Percentiles rank a stretch among this genome's conserved stretches.
Conservation (phyloP, 1,284 basidiomycete genomes). For the Pseudozyma sp. region DNA sequence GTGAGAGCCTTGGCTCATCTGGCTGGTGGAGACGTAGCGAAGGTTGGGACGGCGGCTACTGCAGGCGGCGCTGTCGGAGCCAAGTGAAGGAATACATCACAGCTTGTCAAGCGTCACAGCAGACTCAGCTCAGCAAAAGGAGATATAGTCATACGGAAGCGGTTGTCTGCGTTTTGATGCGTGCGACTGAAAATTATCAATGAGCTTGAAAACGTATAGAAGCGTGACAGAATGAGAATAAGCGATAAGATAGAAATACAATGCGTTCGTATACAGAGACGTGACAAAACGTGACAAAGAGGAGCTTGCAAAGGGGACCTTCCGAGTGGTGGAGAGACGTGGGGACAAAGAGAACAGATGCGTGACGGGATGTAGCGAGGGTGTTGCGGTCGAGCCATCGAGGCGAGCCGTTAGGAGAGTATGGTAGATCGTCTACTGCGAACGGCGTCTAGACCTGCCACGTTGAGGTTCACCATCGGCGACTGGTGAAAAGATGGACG, state of each 20-base stretch:
- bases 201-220: neutral
- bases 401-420: constrained; percentile 1
- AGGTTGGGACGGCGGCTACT: neutral
- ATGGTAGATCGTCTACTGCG: neutral
- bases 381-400: no score
- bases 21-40: constrained; percentile 32
- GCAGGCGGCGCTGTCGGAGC: neutral
- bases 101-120: neutral
- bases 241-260: constrained; percentile 21
- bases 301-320: no score
- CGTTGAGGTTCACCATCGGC: neutral
- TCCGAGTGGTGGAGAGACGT: neutral
- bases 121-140: no score
- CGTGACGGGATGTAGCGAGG: no score
- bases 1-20: constrained; percentile 74
- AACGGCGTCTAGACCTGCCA: constrained; percentile 4
- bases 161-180: no score
- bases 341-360: neutral
- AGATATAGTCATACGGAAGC: no score
- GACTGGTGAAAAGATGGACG: constrained; percentile 8
- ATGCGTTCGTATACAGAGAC: constrained; percentile 11
- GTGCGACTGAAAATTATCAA: no score
- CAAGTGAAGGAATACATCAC: neutral
- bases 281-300: no score
- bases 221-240: no score